Conservation (phyloP, 1,284 basidiomycete genomes). For the Tilletiopsis washingtonensis region DNA sequence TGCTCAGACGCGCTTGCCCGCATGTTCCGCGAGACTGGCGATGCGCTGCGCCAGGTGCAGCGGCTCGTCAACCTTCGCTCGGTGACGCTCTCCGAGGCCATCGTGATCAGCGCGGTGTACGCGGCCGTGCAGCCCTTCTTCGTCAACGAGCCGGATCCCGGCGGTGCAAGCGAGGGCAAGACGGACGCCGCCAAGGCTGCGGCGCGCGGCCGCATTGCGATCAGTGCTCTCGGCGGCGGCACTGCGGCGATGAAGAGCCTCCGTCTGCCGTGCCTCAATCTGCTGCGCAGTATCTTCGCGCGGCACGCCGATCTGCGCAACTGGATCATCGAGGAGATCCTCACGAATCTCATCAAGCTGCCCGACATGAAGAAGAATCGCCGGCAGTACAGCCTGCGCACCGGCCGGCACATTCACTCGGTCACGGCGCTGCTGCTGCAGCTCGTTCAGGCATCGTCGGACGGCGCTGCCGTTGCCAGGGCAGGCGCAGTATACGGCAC, state of each 20-base stretch:
- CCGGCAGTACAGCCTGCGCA: conserved; percentile 57
- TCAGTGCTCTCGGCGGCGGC: conserved; percentile 23
- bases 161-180: conserved; percentile 22
- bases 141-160: conserved; percentile 57
- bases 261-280: conserved; percentile 67
- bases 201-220: conserved; percentile 15
- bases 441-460: conserved; percentile 75
- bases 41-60: conserved; percentile 46
- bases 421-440: conserved; percentile 85
- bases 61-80: conserved; percentile 50
- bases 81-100: conserved; percentile 39
- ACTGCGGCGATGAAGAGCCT: conserved; percentile 62
- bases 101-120: conserved; percentile 79
- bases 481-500: background rate
- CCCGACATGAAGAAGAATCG: conserved; percentile 80
- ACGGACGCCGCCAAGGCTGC: conserved; percentile 14
- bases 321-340: conserved; percentile 93
- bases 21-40: conserved; percentile 26
- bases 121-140: conserved; percentile 88
- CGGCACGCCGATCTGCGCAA: conserved; percentile 77
- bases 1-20: conserved; percentile 21
- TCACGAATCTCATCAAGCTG: conserved; percentile 77
- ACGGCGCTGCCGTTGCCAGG: conserved; percentile 7
- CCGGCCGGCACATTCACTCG: conserved; percentile 69
- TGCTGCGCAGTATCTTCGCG: conserved; percentile 76